Evolutionary conservation across 108 stramenopile genomes (phyloP).

Genomic region (Bacterosira constricta): DNA sequence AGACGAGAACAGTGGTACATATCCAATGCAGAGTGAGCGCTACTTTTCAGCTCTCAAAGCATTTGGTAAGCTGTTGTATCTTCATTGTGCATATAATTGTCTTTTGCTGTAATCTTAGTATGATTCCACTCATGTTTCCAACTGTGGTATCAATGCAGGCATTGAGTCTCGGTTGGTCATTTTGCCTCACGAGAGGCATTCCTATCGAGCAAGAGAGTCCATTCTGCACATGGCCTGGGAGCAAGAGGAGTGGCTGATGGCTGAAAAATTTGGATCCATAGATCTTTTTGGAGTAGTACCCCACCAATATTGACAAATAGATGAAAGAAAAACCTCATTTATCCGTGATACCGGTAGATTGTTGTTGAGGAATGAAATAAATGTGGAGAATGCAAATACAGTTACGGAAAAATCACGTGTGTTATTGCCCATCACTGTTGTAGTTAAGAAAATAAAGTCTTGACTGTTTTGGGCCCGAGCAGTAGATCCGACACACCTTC

Average conservation of each 20-base stretch:
- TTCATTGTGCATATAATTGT: neutral
- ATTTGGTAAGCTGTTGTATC: slow-evolving; percentile 23
- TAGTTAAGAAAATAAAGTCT: too few species aligned
- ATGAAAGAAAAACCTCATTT: slow-evolving; percentile 4
- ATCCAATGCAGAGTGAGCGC: slow-evolving; percentile 51
- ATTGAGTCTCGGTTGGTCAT: slow-evolving; percentile 53
- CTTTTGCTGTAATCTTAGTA: neutral
- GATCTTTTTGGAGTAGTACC: neutral
- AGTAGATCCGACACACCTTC: too few species aligned
- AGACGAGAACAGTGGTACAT: slow-evolving; percentile 54
- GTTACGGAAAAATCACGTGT: neutral
- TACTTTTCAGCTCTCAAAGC: slow-evolving; percentile 59
- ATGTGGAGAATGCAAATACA: too few species aligned
- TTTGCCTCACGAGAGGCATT: slow-evolving; percentile 52
- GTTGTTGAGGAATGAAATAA: too few species aligned
- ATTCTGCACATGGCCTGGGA: slow-evolving; percentile 59
- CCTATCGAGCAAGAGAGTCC: slow-evolving; percentile 47
- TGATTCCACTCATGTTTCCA: neutral
- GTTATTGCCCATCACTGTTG: neutral
- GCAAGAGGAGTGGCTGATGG: slow-evolving; percentile 57
- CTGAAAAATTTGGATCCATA: slow-evolving; percentile 33
- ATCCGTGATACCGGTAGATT: too few species aligned
- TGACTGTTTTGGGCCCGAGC: too few species aligned
- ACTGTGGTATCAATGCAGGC: neutral
- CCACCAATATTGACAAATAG: neutral